Percentiles rank a stretch among this genome's conserved stretches.
These are phyloP conservation scores for Diaporthe velutina DNA, from an alignment of 2,329 filamentous ascomycete genomes.

Conservation along the genomic window DNA sequence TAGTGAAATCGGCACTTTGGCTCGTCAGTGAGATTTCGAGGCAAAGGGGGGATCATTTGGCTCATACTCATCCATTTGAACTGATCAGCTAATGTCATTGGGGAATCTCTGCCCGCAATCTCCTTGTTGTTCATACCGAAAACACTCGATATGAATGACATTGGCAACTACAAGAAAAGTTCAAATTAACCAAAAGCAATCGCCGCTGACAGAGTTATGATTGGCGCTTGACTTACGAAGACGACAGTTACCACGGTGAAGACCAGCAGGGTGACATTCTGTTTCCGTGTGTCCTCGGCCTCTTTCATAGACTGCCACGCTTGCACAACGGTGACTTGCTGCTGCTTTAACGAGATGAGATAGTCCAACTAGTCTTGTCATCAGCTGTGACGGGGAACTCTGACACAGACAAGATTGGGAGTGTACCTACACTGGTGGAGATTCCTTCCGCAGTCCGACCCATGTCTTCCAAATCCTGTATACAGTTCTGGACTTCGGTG, in stretches of 20 bases:
- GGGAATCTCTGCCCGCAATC: slow-evolving; percentile 31
- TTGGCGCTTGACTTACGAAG: slow-evolving; percentile 51
- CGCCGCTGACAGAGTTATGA: too few species aligned
- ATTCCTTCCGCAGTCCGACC: slow-evolving; percentile 50
- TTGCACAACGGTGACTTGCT: slow-evolving; percentile 60
- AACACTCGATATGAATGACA: slow-evolving; percentile 54
- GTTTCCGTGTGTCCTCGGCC: slow-evolving; percentile 54
- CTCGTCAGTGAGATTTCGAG: neutral
- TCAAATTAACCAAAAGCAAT: neutral
- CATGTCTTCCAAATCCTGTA: slow-evolving; percentile 51
- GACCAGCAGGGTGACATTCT: slow-evolving; percentile 59
- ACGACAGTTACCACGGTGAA: slow-evolving; percentile 62
- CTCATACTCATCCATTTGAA: slow-evolving; percentile 40
- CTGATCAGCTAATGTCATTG: slow-evolving; percentile 37
- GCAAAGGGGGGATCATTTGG: rapidly evolving
- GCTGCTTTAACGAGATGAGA: slow-evolving; percentile 58
- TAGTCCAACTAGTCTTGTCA: slow-evolving; percentile 49
- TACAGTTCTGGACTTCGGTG: slow-evolving; percentile 44
- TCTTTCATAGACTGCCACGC: slow-evolving; percentile 56
- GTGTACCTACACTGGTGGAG: slow-evolving; percentile 47
- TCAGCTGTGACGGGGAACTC: neutral
- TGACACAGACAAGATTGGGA: neutral
- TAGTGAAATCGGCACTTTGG: slow-evolving; percentile 32
- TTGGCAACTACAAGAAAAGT: slow-evolving; percentile 46
- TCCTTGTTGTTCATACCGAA: slow-evolving; percentile 56